Evolutionary conservation across 768 basidiomycete genomes (phyloP), one percentile per base, ranked within the genome.

Genomic region (Leccinum incarnatum): DNA sequence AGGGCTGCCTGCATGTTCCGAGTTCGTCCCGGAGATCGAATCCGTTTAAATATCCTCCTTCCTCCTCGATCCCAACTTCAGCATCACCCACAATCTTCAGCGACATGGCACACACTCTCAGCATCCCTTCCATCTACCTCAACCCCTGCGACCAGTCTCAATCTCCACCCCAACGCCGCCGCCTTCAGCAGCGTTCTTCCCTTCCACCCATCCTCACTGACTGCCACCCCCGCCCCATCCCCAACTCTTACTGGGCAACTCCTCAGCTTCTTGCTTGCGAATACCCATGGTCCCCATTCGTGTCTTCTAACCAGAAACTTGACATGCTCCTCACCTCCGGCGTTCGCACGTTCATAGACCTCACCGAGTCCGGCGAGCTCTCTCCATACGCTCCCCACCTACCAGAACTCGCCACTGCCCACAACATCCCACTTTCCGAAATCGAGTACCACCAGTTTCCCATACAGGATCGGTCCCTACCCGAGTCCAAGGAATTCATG

Each of bases 161-260:
- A 48, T 42, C 40, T 19, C 40, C n/a, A 42, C 40, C 40, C 2
- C 14, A 15, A 25, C 23, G 21, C 7, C 47, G 47, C 8, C 34
- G 12, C 14, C 60, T 60, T 5, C 63, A 59, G 4, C 67, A 66
- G 5, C 66, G 63, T 37, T 60, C 68, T 1, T 69, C 67, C 0
- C 62, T 67, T 0, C 54, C 68, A 0, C 63, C 57, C 55, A 51
- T 66, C 51, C 15, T 37, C 61, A 60, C 64, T 0, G 53, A 60
- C 46, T 42, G 40, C 19, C 62, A 53, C n/a, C 69, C 74, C 0
- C 83, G 86, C 1, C 89, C 89, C 29, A 85, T 91, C 67, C 87
- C 88, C n/a, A 92, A 92, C 73, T 89, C 87, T 0, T 91, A 91
- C 76, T 92, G 90, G 90, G 89, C 88, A 0, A 90, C 88, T 0